These are phyloP conservation scores for Aspergillus alliaceus DNA, from an alignment of 2,329 filamentous ascomycete genomes.

Conservation along the genomic window DNA sequence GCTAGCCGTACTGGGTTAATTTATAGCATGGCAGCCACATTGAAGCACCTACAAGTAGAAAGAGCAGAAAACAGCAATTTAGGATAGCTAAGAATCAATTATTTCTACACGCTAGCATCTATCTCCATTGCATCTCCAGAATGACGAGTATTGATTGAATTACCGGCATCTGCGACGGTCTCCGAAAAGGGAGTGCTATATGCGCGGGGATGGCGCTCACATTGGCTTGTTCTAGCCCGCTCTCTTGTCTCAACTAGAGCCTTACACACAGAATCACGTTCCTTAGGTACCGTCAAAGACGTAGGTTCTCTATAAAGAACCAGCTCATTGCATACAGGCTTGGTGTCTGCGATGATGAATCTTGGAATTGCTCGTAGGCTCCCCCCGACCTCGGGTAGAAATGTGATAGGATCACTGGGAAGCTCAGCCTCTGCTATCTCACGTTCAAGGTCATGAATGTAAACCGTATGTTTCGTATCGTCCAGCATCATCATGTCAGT, in stretches of 20 bases:
- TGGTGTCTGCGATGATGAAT: slow-evolving; percentile 58
- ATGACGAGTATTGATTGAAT: background rate
- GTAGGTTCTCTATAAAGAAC: slow-evolving; percentile 81
- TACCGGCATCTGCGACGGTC: background rate
- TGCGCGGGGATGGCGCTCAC: background rate
- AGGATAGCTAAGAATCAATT: background rate
- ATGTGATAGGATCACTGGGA: slow-evolving; percentile 64
- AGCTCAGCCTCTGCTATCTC: slow-evolving; percentile 72
- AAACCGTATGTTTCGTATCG: slow-evolving; percentile 81
- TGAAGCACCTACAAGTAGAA: no score
- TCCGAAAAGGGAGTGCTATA: background rate
- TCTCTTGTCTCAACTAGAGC: slow-evolving; percentile 16
- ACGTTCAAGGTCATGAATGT: slow-evolving; percentile 86
- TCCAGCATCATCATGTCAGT: slow-evolving; percentile 79
- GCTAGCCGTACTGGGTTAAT: no score
- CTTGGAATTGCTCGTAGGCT: slow-evolving; percentile 71
- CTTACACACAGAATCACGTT: background rate
- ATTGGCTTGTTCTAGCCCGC: slow-evolving; percentile 6
- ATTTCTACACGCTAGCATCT: background rate
- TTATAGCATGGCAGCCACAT: no score
- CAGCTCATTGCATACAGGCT: slow-evolving; percentile 63
- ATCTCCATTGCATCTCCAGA: slow-evolving; percentile 8
- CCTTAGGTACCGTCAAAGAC: slow-evolving; percentile 70
- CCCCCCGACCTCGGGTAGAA: slow-evolving; percentile 83
- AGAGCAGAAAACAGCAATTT: background rate